Percentiles rank a stretch among this genome's conserved stretches.
Conservation (phyloP, 2,329 filamentous ascomycete species). For the Lecanoromycetidae sp. region DNA sequence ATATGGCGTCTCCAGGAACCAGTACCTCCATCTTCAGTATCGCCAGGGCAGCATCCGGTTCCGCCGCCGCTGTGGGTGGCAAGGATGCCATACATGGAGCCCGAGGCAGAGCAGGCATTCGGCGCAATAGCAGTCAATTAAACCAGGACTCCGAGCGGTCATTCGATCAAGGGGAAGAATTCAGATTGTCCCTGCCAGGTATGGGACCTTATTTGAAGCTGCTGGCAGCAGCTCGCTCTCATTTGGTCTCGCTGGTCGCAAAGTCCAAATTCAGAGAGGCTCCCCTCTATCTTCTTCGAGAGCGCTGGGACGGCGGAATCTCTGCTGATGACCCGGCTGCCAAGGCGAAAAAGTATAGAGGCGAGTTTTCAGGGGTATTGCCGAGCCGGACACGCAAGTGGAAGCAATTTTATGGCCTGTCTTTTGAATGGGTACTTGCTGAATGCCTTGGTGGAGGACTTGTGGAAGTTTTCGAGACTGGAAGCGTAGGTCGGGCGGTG, state of each 20-base stretch:
- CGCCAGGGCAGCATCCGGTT: slow-evolving; percentile 55
- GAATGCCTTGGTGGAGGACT: slow-evolving; percentile 50
- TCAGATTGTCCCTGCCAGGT: slow-evolving; percentile 46
- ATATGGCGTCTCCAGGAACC: slow-evolving; percentile 33
- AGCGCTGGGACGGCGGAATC: slow-evolving; percentile 53
- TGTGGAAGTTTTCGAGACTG: slow-evolving; percentile 51
- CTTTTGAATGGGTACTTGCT: slow-evolving; percentile 49
- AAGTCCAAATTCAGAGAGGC: slow-evolving; percentile 43
- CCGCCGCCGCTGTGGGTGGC: slow-evolving; percentile 57
- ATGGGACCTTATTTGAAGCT: slow-evolving; percentile 49
- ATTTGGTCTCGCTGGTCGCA: slow-evolving; percentile 41
- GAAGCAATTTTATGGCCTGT: slow-evolving; percentile 47
- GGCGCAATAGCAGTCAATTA: slow-evolving; percentile 8
- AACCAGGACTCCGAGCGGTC: slow-evolving; percentile 4
- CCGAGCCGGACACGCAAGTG: slow-evolving; percentile 52
- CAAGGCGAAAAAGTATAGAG: slow-evolving; percentile 41
- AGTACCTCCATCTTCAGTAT: slow-evolving; percentile 51
- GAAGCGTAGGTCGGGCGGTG: slow-evolving; percentile 43
- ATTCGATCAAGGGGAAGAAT: slow-evolving; percentile 18
- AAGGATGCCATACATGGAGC: slow-evolving; percentile 51
- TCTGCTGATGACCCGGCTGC: slow-evolving; percentile 33
- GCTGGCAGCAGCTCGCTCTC: slow-evolving; percentile 41
- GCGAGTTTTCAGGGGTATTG: slow-evolving; percentile 44
- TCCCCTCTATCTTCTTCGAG: slow-evolving; percentile 41
- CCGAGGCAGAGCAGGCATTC: slow-evolving; percentile 39